Percentiles rank a stretch among this genome's conserved stretches.
These are phyloP conservation scores for Mucor indicus DNA, from an alignment of 371 early-diverging fungal species.

Conservation along the genomic window DNA sequence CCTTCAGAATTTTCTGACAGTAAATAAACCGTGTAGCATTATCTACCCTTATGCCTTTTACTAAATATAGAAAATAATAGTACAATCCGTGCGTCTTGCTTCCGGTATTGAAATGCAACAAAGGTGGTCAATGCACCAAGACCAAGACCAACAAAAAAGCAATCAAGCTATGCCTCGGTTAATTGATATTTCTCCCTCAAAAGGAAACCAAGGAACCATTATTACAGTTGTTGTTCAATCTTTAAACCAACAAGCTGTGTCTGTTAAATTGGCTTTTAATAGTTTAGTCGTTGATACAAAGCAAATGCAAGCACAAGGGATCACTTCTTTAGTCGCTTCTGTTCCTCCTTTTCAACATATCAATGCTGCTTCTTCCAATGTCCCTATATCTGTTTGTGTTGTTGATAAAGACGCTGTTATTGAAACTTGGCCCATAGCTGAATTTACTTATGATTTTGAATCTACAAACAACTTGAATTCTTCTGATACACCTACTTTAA, in stretches of 20 bases:
- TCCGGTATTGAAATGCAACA: constrained; percentile 24
- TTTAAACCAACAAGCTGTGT: constrained; percentile 4
- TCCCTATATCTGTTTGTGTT: constrained; percentile 29
- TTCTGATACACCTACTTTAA: neutral
- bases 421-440: constrained; percentile 26
- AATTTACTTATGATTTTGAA: constrained; percentile 24
- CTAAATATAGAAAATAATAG: too few species aligned
- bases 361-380: constrained; percentile 6
- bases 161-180: constrained; percentile 4
- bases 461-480: too few species aligned
- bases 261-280: constrained; percentile 32
- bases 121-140: constrained; percentile 16
- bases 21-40: too few species aligned
- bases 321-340: constrained; percentile 26
- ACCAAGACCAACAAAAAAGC: constrained; percentile 1
- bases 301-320: constrained; percentile 25
- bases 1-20: too few species aligned
- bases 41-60: too few species aligned
- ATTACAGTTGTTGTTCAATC: constrained; percentile 15
- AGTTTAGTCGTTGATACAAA: constrained; percentile 32
- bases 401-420: constrained; percentile 21
- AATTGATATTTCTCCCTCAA: constrained; percentile 11
- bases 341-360: constrained; percentile 18
- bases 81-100: constrained; percentile 19
- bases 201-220: constrained; percentile 10